phyloP scores from a whole-genome alignment of 331 rosid genomes.

The Acacia pycnantha region DNA sequence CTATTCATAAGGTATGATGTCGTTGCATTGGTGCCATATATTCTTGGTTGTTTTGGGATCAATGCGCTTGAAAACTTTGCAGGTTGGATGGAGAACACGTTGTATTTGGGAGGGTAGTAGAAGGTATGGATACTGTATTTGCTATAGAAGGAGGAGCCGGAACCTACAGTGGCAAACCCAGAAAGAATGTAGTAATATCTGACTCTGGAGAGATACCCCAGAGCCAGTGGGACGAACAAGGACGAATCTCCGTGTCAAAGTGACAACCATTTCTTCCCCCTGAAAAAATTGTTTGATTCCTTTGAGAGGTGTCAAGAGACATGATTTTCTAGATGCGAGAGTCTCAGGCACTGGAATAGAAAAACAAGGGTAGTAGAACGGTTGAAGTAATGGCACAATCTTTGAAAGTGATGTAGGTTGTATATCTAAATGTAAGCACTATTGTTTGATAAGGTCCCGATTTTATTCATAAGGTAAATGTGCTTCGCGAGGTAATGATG shows the following conservation, averaged over 20 bases:
- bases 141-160: conserved; percentile 98
- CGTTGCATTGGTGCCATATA: background rate
- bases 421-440: background rate
- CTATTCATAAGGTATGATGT: background rate
- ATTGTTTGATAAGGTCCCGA: background rate
- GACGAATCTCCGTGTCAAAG: conserved; percentile 4
- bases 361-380: background rate
- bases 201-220: conserved; percentile 85
- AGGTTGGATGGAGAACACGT: conserved; percentile 99
- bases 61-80: conserved; percentile 24
- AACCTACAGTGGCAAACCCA: conserved; percentile 90
- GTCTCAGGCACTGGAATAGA: background rate
- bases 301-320: background rate
- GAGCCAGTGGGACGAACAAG: conserved; percentile 52
- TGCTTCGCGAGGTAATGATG: too few species aligned
- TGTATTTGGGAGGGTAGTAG: conserved; percentile 85
- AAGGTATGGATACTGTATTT: conserved; percentile 90
- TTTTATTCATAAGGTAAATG: background rate
- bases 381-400: background rate
- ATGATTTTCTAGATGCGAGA: background rate
- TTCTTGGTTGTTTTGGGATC: background rate
- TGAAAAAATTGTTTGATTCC: background rate
- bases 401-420: background rate
- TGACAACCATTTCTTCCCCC: background rate
- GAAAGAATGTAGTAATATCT: conserved; percentile 80